Evolutionary conservation across 2,329 filamentous ascomycete genomes (phyloP).

Genomic region (Fusarium liriodendri): DNA sequence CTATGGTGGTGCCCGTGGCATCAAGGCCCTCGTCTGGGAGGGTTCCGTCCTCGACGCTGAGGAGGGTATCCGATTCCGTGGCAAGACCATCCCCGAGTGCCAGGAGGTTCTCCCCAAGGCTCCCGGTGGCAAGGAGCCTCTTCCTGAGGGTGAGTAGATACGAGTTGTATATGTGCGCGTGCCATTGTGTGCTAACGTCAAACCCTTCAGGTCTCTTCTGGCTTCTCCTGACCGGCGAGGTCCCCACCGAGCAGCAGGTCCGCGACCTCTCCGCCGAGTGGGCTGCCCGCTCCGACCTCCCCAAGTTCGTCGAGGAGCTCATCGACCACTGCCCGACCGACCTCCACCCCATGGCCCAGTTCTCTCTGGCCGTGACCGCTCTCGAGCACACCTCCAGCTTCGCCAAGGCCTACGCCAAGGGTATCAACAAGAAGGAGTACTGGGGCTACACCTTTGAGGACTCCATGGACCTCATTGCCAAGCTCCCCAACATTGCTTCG

Average conservation of each 20-base stretch:
- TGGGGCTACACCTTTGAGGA: slow-evolving; percentile 99
- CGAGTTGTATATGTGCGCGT: background rate
- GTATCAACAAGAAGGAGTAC: slow-evolving; percentile 99
- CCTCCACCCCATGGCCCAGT: slow-evolving; percentile 99
- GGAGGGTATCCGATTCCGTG: slow-evolving; percentile 99
- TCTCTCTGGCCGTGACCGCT: slow-evolving; percentile 96
- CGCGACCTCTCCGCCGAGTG: slow-evolving; percentile 98
- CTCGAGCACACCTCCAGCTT: slow-evolving; percentile 99
- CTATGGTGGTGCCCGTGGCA: slow-evolving; percentile 98
- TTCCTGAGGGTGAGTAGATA: slow-evolving; percentile 80
- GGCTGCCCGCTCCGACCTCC: slow-evolving; percentile 96
- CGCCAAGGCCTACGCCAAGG: slow-evolving; percentile 98
- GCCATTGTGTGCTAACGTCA: slow-evolving; percentile 20
- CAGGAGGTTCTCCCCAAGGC: slow-evolving; percentile 98
- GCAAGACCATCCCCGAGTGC: slow-evolving; percentile 99
- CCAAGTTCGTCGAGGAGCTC: slow-evolving; percentile 98
- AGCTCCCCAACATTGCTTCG: slow-evolving; percentile 96
- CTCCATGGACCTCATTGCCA: slow-evolving; percentile 99
- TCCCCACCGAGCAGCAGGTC: slow-evolving; percentile 97
- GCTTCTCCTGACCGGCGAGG: slow-evolving; percentile 98
- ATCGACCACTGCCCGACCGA: slow-evolving; percentile 99
- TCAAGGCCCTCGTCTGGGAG: slow-evolving; percentile 99
- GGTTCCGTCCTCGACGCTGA: slow-evolving; percentile 97
- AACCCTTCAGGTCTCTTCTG: slow-evolving; percentile 86
- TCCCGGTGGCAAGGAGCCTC: slow-evolving; percentile 94